phyloP scores from a whole-genome alignment of 495 filamentous ascomycete genomes.

The Ascobolus immersus region DNA sequence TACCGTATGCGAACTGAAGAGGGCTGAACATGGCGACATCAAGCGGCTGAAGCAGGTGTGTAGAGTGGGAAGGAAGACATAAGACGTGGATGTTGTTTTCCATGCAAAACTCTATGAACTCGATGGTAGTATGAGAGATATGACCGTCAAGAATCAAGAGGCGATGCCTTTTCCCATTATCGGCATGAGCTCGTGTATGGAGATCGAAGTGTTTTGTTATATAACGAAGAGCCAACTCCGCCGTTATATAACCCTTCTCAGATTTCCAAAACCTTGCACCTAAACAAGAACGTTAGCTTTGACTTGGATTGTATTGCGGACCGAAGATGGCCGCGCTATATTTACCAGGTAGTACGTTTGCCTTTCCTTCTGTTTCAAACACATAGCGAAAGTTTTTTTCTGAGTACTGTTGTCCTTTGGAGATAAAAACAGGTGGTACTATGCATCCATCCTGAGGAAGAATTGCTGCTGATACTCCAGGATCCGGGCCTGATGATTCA shows the following conservation, averaged over 20 bases:
- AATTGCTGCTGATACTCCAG: too few relatives aligned
- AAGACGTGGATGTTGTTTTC: not conserved
- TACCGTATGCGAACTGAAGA: too few relatives aligned
- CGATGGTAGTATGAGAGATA: not conserved
- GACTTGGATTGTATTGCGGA: too few relatives aligned
- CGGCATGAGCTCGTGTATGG: not conserved
- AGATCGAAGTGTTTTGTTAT: not conserved
- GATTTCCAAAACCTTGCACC: not conserved
- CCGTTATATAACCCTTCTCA: not conserved
- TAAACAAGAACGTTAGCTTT: too few relatives aligned
- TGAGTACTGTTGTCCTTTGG: not conserved
- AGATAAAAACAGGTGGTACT: not conserved
- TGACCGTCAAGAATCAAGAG: not conserved
- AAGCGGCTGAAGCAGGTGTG: not conserved
- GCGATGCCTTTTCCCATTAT: not conserved
- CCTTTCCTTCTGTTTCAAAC: too few relatives aligned
- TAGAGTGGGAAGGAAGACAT: not conserved
- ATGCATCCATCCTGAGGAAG: not conserved
- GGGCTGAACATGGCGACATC: constrained; percentile 5
- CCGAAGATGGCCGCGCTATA: too few relatives aligned
- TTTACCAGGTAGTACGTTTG: too few relatives aligned
- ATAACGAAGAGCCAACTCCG: not conserved
- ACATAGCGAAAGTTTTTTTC: not conserved
- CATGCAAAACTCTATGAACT: not conserved
- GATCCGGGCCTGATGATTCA: too few relatives aligned